Conservation (phyloP, 495 filamentous ascomycete genomes). For the Trichoderma gamsii region DNA sequence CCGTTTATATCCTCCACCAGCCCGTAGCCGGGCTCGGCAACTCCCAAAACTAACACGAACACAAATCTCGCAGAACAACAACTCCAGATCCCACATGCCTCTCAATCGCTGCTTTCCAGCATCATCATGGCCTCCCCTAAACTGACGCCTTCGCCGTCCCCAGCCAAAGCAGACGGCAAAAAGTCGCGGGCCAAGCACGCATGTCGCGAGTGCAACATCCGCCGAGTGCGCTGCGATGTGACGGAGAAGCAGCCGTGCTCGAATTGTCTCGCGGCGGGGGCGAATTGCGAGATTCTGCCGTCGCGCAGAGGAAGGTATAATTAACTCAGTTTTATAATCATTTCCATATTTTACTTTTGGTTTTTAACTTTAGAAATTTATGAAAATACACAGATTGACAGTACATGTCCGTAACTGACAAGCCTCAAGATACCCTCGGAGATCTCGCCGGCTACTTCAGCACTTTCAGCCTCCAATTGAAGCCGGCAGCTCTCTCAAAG, state of each 20-base stretch:
- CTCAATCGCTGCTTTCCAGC: background rate
- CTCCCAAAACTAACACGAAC: background rate
- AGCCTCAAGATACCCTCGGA: background rate
- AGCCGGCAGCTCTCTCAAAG: background rate
- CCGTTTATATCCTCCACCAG: background rate
- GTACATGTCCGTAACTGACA: too few species aligned
- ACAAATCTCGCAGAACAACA: background rate
- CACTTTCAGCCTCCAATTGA: background rate
- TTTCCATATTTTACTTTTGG: too few species aligned
- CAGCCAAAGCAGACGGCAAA: background rate
- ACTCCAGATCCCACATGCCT: background rate
- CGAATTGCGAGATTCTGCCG: conserved; percentile 37
- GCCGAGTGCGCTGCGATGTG: conserved; percentile 45
- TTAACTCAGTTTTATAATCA: background rate
- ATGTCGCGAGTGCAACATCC: conserved; percentile 40
- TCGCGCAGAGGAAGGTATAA: conserved; percentile 41
- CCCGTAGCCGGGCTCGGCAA: background rate
- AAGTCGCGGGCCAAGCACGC: conserved; percentile 38
- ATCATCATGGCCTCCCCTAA: background rate
- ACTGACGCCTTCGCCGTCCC: background rate
- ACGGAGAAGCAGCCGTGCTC: conserved; percentile 38
- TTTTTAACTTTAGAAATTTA: too few species aligned
- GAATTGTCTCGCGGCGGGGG: conserved; percentile 37
- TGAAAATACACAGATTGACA: too few species aligned
- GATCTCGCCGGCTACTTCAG: background rate